Percentiles rank a stretch among this genome's conserved stretches.
These are phyloP conservation scores for Annulohypoxylon moriforme DNA, from an alignment of 495 filamentous ascomycete genomes.

Conservation along the genomic window DNA sequence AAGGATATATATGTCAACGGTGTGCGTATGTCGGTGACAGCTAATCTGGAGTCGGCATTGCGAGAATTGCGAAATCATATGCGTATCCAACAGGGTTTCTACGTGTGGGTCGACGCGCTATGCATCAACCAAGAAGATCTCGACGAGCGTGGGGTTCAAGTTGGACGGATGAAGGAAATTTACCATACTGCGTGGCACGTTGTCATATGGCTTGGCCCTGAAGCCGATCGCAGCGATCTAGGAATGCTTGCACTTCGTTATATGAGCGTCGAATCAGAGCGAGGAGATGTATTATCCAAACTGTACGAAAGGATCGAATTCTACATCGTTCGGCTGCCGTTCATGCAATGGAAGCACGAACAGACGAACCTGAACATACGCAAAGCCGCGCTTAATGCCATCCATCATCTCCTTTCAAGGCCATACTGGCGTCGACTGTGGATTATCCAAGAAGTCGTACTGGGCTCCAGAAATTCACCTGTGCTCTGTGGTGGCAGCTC, in stretches of 20 bases:
- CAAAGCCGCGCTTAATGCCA: conserved; percentile 26
- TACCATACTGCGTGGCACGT: conserved; percentile 47
- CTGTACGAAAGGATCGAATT: conserved; percentile 21
- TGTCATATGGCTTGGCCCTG: conserved; percentile 52
- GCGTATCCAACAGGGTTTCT: conserved; percentile 23
- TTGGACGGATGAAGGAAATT: conserved; percentile 52
- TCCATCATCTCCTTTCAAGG: conserved; percentile 29
- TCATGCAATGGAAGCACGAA: conserved; percentile 30
- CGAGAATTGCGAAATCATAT: conserved; percentile 22
- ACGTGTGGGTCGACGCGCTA: conserved; percentile 32
- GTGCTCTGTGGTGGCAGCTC: conserved; percentile 25
- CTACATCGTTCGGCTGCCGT: conserved; percentile 24
- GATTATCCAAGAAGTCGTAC: conserved; percentile 44
- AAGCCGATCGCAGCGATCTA: conserved; percentile 10
- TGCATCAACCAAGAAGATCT: conserved; percentile 56
- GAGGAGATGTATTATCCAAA: conserved; percentile 18
- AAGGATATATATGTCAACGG: conserved; percentile 18
- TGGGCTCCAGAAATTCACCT: conserved; percentile 29
- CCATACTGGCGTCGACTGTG: conserved; percentile 43
- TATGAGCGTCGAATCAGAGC: conserved; percentile 25
- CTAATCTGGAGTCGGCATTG: conserved; percentile 17
- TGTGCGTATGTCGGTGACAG: conserved; percentile 21
- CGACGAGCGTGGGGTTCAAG: conserved; percentile 46
- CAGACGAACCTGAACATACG: conserved; percentile 17
- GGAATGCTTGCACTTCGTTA: conserved; percentile 32